These are phyloP conservation scores for Blastobotrys apis DNA, from an alignment of 1,139 yeast species.

Conservation along the genomic window DNA sequence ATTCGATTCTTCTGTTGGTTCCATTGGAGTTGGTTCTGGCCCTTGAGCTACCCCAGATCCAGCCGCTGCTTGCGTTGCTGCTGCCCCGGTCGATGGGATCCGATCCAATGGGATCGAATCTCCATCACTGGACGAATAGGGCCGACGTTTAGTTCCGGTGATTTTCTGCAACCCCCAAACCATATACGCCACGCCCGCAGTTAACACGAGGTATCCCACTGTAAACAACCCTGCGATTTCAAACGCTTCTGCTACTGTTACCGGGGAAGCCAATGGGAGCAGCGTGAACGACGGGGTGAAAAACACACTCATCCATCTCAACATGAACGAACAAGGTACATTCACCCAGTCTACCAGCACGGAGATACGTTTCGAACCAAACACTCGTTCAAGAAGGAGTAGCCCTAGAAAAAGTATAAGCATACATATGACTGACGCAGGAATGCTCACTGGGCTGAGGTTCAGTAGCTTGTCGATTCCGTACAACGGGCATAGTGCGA, in stretches of 20 bases:
- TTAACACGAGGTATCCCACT: slow-evolving; percentile 54
- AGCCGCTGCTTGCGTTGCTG: neutral
- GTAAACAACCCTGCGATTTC: slow-evolving; percentile 71
- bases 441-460: slow-evolving; percentile 54
- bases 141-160: slow-evolving; percentile 34
- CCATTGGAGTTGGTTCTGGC: neutral
- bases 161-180: slow-evolving; percentile 42
- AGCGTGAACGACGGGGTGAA: slow-evolving; percentile 75
- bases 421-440: slow-evolving; percentile 76
- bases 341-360: slow-evolving; percentile 46
- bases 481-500: slow-evolving; percentile 48
- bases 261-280: slow-evolving; percentile 60
- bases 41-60: too few relatives aligned
- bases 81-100: neutral
- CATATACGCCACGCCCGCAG: slow-evolving; percentile 47
- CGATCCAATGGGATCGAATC: neutral
- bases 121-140: slow-evolving; percentile 10
- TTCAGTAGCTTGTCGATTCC: slow-evolving; percentile 56
- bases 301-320: slow-evolving; percentile 74
- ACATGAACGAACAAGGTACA: slow-evolving; percentile 63
- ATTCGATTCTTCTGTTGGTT: too few relatives aligned
- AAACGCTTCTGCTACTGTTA: slow-evolving; percentile 62
- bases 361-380: slow-evolving; percentile 42
- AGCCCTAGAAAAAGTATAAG: slow-evolving; percentile 52
- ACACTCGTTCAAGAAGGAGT: slow-evolving; percentile 36